Base-by-base conservation (phyloP, 2,329 filamentous ascomycete species). In the Pestalotiopsis fici region DNA sequence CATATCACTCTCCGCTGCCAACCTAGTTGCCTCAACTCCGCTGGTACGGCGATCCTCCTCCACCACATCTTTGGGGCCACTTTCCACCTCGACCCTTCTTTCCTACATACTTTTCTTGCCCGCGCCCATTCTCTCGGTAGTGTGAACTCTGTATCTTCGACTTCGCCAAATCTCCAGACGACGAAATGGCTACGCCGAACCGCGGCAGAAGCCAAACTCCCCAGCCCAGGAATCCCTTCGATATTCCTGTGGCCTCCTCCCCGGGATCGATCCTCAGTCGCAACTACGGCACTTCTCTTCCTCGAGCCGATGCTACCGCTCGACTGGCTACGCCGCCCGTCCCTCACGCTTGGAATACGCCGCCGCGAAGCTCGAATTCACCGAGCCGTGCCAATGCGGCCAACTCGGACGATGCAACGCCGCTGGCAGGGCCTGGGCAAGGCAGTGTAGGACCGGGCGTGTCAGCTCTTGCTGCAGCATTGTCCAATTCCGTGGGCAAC, bases 381-480 rank as follows among this genome's bases (percentile, higher is more conserved):
- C 82, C 82, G 15, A 82, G 82, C 57, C 81, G 85, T 65, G 77
- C 77, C 69, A 74, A 82, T 71, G 71, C 75, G 73, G 75, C 75
- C 72, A 71, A 76, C n/a, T 73, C 82, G 43, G 84, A 83, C 23
- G 81, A 78, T 65, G 79, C 89, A 67, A 86, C 89, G 50, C 91
- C 93, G 47, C 85, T 97, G 47, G 85, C 91, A 9, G 90, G 88
- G 68, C 86, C 87, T 65, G 88, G 83, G 70, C 87, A 88, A 25
- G 91, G 88, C 62, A 81, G 89, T 7, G 88, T 91, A 6, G 94
- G 93, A 0, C 94, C 94, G 6, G 94, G 94, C 27, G 88, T 94
- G 61, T 98, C 95, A 28, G 95, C 94, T 69, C 87, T 98, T 65
- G 94, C 95, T 43, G 93, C 93, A 28, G 95, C 94, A n/a, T 83